Base-by-base conservation (phyloP, 1,139 yeast species). In the Pichia sp. region DNA sequence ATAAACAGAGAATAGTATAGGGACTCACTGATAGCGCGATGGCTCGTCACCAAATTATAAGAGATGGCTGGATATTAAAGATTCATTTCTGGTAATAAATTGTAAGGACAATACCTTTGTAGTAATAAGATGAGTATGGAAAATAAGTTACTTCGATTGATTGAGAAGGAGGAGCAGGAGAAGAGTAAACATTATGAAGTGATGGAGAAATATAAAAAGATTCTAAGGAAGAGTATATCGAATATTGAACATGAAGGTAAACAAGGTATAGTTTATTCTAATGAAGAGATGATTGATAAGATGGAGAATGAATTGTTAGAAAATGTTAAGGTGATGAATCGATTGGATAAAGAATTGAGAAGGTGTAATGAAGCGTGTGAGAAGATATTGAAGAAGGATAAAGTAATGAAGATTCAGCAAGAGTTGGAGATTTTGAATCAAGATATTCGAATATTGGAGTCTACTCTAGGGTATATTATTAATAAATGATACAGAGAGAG, bases 361-460 rank as follows among this genome's bases (percentile, higher is more conserved):
- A 17, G 15, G 1, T 23, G 35, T 12, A 21, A 40, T 1, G 25
- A 42, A 7, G 41, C 40, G 10, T 40, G 45, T 6, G 22, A 41
- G 15, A 38, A 42, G 62, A 34, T 42, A 19, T 28, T 49, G 21
- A 30, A 17, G 2, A 53, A 50, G 9, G 15, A 15, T 6, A 31
- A 38, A n/a, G 31, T 34, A 6, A 24, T 20, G 32, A 22, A 44
- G 3, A 45, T 53, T 8, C 77, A 72, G 50, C 50, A 56, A n/a
- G 55, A 64, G 36, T 60, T 67, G 4, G 78, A 72, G 46, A 42
- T 62, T 8, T 51, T 71, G 3, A 77, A 72, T 53, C 74, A 68
- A 47, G 67, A 68, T 26, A 57, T 72, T 32, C 51, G 78, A 25
- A 69, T 72, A 5, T 52, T 72, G 34, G 77, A 72, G 24, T 36